Evolutionary conservation across 129 eudicot genomes (phyloP).

Genomic region (Deinandra increscens): DNA sequence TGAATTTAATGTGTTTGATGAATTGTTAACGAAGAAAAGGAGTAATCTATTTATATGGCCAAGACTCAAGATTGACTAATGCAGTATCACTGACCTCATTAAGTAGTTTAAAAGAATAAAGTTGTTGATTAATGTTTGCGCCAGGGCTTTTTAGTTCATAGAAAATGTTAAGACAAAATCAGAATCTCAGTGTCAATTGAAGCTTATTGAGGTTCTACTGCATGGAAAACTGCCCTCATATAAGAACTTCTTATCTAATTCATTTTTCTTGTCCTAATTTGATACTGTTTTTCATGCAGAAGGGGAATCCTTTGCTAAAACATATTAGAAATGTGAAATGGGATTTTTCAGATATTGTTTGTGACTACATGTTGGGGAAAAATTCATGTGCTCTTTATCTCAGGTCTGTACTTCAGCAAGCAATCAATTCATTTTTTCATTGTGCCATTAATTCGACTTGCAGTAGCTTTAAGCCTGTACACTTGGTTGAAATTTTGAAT

Average conservation of each 20-base stretch:
- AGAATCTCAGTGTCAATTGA: background rate
- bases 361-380: constrained; percentile 82
- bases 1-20: background rate
- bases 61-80: background rate
- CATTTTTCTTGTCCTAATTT: background rate
- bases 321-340: constrained; percentile 92
- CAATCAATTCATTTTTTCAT: background rate
- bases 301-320: constrained; percentile 94
- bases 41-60: background rate
- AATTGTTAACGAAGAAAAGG: background rate
- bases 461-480: background rate
- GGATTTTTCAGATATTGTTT: constrained; percentile 79
- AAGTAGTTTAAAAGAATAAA: background rate
- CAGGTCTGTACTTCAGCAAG: constrained; percentile 52
- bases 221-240: background rate
- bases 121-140: background rate
- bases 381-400: constrained; percentile 90
- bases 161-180: background rate
- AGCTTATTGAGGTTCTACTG: constrained; percentile 3
- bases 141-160: background rate
- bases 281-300: constrained; percentile 49
- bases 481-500: background rate
- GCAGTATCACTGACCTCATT: background rate
- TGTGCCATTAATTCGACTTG: background rate
- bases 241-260: background rate